These are phyloP conservation scores for Ceratobasidium theobromae DNA, from an alignment of 1,284 basidiomycete species.

Conservation along the genomic window DNA sequence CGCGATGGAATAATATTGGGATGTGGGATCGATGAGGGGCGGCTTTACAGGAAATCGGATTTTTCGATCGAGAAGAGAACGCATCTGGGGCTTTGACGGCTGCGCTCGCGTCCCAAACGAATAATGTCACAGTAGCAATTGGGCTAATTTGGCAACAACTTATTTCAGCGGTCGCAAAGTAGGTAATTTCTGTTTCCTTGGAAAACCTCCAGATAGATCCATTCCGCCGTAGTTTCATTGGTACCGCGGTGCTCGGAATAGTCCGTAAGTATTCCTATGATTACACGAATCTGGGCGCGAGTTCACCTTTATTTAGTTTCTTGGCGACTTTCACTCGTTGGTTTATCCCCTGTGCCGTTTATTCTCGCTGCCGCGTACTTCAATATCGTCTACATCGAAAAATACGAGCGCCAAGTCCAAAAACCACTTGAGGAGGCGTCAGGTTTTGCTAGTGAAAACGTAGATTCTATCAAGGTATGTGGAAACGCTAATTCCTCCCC, in stretches of 20 bases:
- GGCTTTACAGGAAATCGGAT: constrained; percentile 43
- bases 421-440: constrained; percentile 38
- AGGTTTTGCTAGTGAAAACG: constrained; percentile 45
- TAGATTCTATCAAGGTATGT: constrained; percentile 43
- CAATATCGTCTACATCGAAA: constrained; percentile 44
- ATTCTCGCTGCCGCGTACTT: constrained; percentile 32
- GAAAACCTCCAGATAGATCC: neutral
- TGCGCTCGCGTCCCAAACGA: constrained; percentile 42
- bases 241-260: constrained; percentile 44
- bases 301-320: no score
- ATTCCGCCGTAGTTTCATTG: constrained; percentile 41
- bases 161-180: constrained; percentile 41
- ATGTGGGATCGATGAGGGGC: no score
- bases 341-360: constrained; percentile 25
- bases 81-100: constrained; percentile 46
- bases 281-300: neutral
- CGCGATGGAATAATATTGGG: no score
- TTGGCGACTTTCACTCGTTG: constrained; percentile 27
- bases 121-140: constrained; percentile 43
- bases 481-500: no score
- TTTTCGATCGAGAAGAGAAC: constrained; percentile 42
- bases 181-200: neutral
- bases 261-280: constrained; percentile 43
- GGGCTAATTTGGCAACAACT: constrained; percentile 46
- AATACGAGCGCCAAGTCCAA: constrained; percentile 39